phyloP scores from a whole-genome alignment of 2,329 filamentous ascomycete genomes.

The Pestalotiopsis sp. region DNA sequence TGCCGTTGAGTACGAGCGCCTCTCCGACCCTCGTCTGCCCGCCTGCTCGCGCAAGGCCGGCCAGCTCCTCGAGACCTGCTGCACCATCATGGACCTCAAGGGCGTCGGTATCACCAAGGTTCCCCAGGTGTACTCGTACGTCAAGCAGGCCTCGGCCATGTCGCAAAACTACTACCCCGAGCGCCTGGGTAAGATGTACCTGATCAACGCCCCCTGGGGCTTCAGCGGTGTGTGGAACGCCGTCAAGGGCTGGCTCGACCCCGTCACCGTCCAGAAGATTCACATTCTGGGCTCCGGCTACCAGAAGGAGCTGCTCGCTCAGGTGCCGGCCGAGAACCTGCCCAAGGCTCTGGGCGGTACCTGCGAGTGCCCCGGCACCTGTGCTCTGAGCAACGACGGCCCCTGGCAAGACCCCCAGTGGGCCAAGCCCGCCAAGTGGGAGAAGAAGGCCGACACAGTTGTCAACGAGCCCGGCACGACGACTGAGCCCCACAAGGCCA shows the following conservation, averaged over 20 bases:
- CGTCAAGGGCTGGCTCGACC: conserved; percentile 93
- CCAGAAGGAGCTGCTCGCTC: conserved; percentile 79
- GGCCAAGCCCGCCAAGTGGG: conserved; percentile 67
- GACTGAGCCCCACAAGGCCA: conserved; percentile 13
- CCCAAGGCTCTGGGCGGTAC: conserved; percentile 83
- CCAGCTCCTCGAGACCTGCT: conserved; percentile 93
- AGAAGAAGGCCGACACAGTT: conserved; percentile 36
- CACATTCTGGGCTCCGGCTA: conserved; percentile 83
- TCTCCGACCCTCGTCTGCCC: conserved; percentile 88
- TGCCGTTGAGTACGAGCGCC: conserved; percentile 96
- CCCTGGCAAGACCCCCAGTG: conserved; percentile 81
- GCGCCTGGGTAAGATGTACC: conserved; percentile 90
- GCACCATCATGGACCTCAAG: conserved; percentile 98
- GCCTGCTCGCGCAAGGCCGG: conserved; percentile 93
- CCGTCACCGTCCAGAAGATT: conserved; percentile 95
- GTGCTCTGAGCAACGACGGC: conserved; percentile 83
- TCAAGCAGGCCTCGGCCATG: conserved; percentile 81
- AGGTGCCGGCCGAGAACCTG: conserved; percentile 88
- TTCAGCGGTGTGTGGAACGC: conserved; percentile 85
- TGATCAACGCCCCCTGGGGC: conserved; percentile 98
- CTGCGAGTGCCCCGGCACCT: conserved; percentile 83
- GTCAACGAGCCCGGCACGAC: conserved; percentile 35
- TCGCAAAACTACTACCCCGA: conserved; percentile 99
- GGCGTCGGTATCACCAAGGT: conserved; percentile 85
- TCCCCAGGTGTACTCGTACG: conserved; percentile 83